Base-by-base conservation (phyloP, 257 asterid genomes). In the Primulina eburnea region DNA sequence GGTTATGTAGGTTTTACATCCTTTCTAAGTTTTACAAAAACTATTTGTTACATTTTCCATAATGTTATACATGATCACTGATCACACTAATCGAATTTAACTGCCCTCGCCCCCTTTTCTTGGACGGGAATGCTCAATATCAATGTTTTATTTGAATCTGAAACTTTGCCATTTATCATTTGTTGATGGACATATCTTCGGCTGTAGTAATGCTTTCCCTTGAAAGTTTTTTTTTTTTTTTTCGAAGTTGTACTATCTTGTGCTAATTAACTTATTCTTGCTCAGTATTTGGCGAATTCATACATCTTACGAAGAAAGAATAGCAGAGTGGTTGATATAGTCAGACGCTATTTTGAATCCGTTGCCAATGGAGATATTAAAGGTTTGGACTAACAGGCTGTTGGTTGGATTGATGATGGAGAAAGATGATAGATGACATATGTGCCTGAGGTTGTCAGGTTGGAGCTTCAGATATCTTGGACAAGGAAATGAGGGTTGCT, bases 241-340 rank as follows among this genome's bases (percentile, higher is more conserved):
- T 29, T 17, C 37, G 7, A 0, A 4, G 29, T 24, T 21, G 43
- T 8, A 8, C 20, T 0, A 21, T 52, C 47, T 52, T 16, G 43
- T 76, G 72, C 77, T 73, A 64, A 68, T 73, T 70, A 18, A 11
- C 26, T 32, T 72, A 18, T 37, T 52, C 9, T 73, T 32, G 59
- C 20, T 0, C 88, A 83, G 88, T 83, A 60, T 85, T 85, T 71
- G 87, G 79, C 33, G 90, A 85, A 34, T 83, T 85, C 72, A 20
- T 85, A 63, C 71, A 79, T 32, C 83, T 85, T 2, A 83, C 81
- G 86, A 83, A 80, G 83, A 83, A 75, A 75, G 83, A 77, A 53
- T 76, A 77, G 76, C 75, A 61, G 71, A 76, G 73, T 30, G 76
- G 35, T 6, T 80, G 50, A 72, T 10, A 53, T 71, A 75, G 60